Evolutionary conservation across 2,329 filamentous ascomycete genomes (phyloP), one percentile per base, ranked within the genome.

Genomic region (Trichoderma guizhouense): DNA sequence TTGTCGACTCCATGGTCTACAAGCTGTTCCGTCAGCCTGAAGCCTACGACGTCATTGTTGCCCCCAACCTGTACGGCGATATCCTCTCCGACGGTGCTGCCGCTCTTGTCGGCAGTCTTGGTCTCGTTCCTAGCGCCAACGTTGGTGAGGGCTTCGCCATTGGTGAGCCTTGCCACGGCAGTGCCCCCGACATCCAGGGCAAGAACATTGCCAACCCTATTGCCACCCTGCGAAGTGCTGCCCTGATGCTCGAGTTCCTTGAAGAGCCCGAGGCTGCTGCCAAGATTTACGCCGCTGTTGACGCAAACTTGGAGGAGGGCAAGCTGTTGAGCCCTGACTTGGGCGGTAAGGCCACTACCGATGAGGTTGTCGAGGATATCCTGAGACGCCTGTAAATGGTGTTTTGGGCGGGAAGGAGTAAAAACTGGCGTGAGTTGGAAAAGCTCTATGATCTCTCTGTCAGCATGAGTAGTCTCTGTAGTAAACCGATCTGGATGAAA

Each of bases 1-100:
- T 99, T 77, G 95, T 99, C 74, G 96, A 99, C 84, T 95, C 92
- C 74, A 99, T 99, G 96, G 94, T 98, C 72, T 98, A 98, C 90
- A 98, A 98, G 87, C 92, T 99, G 71, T 98, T 98, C 90, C 93
- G 95, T 74, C 94, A 98, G 84, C 96, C 96, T 57, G 88, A 92
- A 79, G 92, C 92, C 79, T 99, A 98, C 89, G 96, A 99, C 82
- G 95, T 98, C 76, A 97, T 99, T 77, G 96, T 99, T 85, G 98
- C 84, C 95, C 96, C 60, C 88, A 92, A 79, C 92, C 88, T 99
- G 73, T 98, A 99, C 84, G 96, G 96, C 76, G 96, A 99, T 83
- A 96, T 88, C 76, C 87, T 99, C 51, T 97, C 94, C 2, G 96
- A 99, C 82, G 95, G 94, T 75, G 95, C 96, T 65, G 96, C 96